Conservation (phyloP, 495 filamentous ascomycete species). For the Pyrenula massariospora region DNA sequence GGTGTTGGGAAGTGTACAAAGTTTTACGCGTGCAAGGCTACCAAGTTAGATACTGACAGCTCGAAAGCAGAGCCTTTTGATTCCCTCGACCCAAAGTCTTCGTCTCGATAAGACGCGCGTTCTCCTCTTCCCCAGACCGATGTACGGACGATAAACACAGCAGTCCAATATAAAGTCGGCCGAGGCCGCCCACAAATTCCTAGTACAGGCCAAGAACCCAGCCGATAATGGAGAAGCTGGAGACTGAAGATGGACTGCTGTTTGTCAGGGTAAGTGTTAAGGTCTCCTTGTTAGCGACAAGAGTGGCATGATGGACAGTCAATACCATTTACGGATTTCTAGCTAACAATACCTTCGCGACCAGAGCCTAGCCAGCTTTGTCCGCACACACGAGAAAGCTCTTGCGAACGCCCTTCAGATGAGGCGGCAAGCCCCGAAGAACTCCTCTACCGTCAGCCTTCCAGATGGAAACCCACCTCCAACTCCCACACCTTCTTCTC, state of each 20-base stretch:
- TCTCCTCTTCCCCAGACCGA: neutral
- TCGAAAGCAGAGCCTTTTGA: neutral
- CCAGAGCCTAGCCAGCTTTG: constrained; percentile 87
- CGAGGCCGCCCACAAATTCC: too few relatives aligned
- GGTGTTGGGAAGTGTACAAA: too few relatives aligned
- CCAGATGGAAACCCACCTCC: constrained; percentile 26
- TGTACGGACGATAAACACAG: neutral
- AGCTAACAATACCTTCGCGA: constrained; percentile 5
- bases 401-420: constrained; percentile 91
- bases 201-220: too few relatives aligned
- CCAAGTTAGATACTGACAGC: neutral
- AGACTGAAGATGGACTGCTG: constrained; percentile 75
- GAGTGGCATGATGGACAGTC: too few relatives aligned
- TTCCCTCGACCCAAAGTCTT: neutral
- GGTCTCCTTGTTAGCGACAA: too few relatives aligned
- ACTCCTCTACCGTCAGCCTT: constrained; percentile 48
- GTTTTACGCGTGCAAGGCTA: too few relatives aligned
- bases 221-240: constrained; percentile 36
- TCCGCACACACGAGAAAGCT: constrained; percentile 93
- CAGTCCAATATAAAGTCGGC: neutral
- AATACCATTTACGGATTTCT: neutral
- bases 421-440: constrained; percentile 51
- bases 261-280: constrained; percentile 62
- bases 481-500: constrained; percentile 34
- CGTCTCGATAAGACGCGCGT: neutral